A percentile compares a stretch with the other conserved stretches of the same genome.
Conservation (phyloP, 257 asterid genomes). For the Solanum corneliomulleri region DNA sequence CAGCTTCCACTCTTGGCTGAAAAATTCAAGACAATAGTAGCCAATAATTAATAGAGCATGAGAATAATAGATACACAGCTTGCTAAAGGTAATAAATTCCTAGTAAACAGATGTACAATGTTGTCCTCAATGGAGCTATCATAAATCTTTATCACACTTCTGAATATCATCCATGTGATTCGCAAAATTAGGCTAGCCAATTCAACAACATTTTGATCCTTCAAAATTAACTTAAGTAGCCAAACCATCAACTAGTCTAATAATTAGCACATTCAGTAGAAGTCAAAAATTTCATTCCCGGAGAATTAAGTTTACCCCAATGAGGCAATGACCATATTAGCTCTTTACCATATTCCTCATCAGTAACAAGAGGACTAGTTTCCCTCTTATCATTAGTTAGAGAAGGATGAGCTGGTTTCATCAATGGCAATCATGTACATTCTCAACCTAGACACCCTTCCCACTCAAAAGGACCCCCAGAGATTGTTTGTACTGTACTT, state of each 20-base stretch:
- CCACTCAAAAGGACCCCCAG: not conserved
- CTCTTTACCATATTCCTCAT: not conserved
- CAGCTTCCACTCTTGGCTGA: slow-evolving; percentile 98
- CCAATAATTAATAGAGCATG: not conserved
- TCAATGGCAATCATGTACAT: not conserved
- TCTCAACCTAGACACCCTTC: not conserved
- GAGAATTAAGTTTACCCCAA: not conserved
- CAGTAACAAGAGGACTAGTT: not conserved
- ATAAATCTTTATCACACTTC: not conserved
- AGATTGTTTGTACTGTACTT: not conserved
- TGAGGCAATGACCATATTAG: not conserved
- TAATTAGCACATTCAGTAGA: not conserved
- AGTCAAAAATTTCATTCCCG: not conserved
- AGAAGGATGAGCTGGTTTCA: not conserved
- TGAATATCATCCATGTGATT: not conserved
- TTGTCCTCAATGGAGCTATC: not conserved
- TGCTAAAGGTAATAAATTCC: not conserved
- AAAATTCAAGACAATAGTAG: slow-evolving; percentile 6
- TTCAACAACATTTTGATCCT: not conserved
- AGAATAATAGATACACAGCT: not conserved
- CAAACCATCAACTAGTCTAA: not conserved
- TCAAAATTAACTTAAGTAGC: not conserved
- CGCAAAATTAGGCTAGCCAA: not conserved
- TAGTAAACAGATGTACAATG: not conserved
- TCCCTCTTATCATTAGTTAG: not conserved